Conservation (phyloP, 495 filamentous ascomycete species). For the Hypoxylon lenormandii region DNA sequence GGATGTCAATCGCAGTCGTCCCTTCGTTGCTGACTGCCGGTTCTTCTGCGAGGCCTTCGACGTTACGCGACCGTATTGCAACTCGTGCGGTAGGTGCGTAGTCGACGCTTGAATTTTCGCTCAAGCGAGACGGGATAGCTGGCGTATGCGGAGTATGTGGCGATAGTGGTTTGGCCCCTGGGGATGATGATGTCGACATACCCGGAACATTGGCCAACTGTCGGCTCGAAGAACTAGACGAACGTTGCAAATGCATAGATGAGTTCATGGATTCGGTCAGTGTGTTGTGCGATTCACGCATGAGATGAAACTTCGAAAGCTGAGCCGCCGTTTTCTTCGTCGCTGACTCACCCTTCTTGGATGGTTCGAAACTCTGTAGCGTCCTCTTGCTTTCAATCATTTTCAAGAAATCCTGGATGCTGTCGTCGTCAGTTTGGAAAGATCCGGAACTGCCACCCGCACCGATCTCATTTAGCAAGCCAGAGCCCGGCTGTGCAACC, state of each 20-base stretch:
- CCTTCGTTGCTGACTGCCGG: slow-evolving; percentile 57
- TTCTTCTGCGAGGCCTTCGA: slow-evolving; percentile 55
- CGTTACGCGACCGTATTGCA: slow-evolving; percentile 30
- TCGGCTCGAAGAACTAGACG: slow-evolving; percentile 83
- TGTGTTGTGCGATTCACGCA: slow-evolving; percentile 86
- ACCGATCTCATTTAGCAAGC: slow-evolving; percentile 77
- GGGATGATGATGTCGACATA: slow-evolving; percentile 89
- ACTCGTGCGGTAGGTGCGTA: slow-evolving; percentile 62
- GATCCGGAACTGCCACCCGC: slow-evolving; percentile 80
- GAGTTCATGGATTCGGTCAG: slow-evolving; percentile 90
- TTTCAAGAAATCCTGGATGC: slow-evolving; percentile 91
- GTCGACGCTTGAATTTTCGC: slow-evolving; percentile 86
- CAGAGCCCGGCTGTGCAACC: slow-evolving; percentile 84
- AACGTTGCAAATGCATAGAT: slow-evolving; percentile 82
- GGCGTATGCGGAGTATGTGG: slow-evolving; percentile 95
- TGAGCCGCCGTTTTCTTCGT: slow-evolving; percentile 75
- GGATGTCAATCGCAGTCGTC: slow-evolving; percentile 85
- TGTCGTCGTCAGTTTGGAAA: slow-evolving; percentile 85
- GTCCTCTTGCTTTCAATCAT: slow-evolving; percentile 84
- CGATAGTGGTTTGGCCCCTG: slow-evolving; percentile 84
- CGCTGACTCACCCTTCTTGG: slow-evolving; percentile 68
- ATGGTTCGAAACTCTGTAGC: slow-evolving; percentile 73
- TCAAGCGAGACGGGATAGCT: slow-evolving; percentile 89
- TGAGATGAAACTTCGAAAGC: slow-evolving; percentile 79
- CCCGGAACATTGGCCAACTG: slow-evolving; percentile 84